These are phyloP conservation scores for Cruciata laevipes DNA, from an alignment of 257 asterid genomes.

Conservation along the genomic window DNA sequence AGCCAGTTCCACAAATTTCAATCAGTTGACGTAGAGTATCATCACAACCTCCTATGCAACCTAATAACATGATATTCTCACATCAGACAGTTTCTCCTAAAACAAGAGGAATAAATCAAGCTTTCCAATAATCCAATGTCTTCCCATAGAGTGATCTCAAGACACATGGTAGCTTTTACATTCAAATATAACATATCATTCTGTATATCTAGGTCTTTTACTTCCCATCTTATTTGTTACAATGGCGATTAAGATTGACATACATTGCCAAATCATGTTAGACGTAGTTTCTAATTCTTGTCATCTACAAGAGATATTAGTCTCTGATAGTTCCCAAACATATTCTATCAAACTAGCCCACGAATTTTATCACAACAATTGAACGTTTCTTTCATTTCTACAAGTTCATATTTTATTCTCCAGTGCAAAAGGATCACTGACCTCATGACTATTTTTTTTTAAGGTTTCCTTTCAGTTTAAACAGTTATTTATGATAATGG, in stretches of 20 bases:
- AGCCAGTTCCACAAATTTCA: conserved; percentile 93
- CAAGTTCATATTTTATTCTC: neutral
- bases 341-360: neutral
- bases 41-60: conserved; percentile 98
- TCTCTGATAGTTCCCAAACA: no score
- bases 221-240: no score
- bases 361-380: neutral
- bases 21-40: conserved; percentile 61
- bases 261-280: no score
- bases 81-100: conserved; percentile 1
- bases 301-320: neutral
- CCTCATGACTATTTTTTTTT: no score
- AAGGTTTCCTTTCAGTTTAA: no score
- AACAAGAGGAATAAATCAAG: neutral
- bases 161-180: neutral
- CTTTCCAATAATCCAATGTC: neutral
- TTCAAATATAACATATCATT: neutral
- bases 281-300: no score
- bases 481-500: no score
- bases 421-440: neutral
- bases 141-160: neutral
- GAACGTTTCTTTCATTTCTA: neutral
- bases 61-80: conserved; percentile 28
- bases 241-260: no score
- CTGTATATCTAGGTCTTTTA: no score